Evolutionary conservation across 2,329 filamentous ascomycete genomes (phyloP).

Genomic region (Sphaerostilbella broomeana): DNA sequence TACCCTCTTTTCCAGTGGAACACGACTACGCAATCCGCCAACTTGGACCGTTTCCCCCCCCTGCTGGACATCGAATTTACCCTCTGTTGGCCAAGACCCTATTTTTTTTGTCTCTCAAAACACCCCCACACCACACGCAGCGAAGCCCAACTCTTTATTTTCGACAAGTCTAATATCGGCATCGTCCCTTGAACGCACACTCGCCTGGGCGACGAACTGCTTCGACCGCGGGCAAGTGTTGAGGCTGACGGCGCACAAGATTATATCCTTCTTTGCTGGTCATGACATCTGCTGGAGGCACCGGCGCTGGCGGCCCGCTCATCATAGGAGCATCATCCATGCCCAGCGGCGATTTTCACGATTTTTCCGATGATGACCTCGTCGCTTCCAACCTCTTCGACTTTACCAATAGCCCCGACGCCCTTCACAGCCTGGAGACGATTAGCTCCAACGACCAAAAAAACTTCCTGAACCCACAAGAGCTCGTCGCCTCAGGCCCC

Average conservation of each 20-base stretch:
- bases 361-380: slow-evolving; percentile 33
- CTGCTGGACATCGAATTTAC: neutral
- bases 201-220: neutral
- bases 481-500: slow-evolving; percentile 30
- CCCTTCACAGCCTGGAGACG: slow-evolving; percentile 28
- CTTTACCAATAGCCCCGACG: slow-evolving; percentile 32
- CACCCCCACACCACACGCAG: neutral
- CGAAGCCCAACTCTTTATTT: neutral
- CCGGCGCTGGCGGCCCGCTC: slow-evolving; percentile 31
- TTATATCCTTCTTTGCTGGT: slow-evolving; percentile 20
- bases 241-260: slow-evolving; percentile 16
- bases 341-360: slow-evolving; percentile 31
- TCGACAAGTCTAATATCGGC: too few species aligned
- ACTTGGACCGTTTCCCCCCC: too few species aligned
- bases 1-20: too few species aligned
- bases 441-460: slow-evolving; percentile 26
- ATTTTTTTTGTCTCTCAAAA: neutral
- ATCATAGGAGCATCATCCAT: slow-evolving; percentile 31
- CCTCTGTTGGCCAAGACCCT: neutral
- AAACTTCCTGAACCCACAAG: slow-evolving; percentile 27
- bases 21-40: too few species aligned
- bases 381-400: slow-evolving; percentile 28
- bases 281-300: slow-evolving; percentile 30
- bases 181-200: neutral
- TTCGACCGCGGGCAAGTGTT: slow-evolving; percentile 8